Percentiles rank a stretch among this genome's conserved stretches.
These are phyloP conservation scores for Silene coronaria DNA, from an alignment of 179 eudicot species.

Conservation along the genomic window DNA sequence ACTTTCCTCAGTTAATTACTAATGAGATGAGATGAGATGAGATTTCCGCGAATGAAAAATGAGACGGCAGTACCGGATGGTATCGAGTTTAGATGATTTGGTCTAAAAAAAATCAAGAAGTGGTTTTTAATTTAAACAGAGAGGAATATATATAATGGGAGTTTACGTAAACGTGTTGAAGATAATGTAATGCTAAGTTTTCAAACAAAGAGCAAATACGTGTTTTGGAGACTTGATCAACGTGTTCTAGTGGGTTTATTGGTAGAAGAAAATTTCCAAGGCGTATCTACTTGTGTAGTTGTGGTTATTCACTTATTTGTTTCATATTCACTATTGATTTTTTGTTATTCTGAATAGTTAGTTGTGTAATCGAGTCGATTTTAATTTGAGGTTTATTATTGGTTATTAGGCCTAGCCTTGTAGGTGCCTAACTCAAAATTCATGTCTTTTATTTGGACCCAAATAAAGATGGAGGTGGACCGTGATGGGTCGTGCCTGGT, in stretches of 20 bases:
- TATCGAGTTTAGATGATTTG: not conserved
- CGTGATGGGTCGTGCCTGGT: too few species aligned
- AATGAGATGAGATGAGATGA: not conserved
- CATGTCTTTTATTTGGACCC: too few species aligned
- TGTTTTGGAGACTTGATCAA: not conserved
- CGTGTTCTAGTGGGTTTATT: not conserved
- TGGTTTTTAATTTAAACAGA: too few species aligned
- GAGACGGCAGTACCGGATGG: not conserved
- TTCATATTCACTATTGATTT: too few species aligned
- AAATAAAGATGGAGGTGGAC: too few species aligned
- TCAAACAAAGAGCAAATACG: not conserved
- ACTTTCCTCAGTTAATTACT: not conserved
- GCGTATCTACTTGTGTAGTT: too few species aligned
- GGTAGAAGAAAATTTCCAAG: not conserved
- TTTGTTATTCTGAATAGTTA: not conserved
- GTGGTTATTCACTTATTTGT: not conserved
- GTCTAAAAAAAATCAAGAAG: not conserved
- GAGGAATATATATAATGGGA: not conserved
- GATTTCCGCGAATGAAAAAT: not conserved
- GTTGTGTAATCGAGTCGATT: too few species aligned
- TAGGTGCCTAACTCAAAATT: too few species aligned
- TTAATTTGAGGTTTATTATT: too few species aligned
- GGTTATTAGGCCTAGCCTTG: too few species aligned
- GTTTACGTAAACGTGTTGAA: constrained; percentile 15
- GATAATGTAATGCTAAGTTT: not conserved